Evolutionary conservation across 164 flowering plant species (phyloP).

Genomic region (Stephania yunnanensis): DNA sequence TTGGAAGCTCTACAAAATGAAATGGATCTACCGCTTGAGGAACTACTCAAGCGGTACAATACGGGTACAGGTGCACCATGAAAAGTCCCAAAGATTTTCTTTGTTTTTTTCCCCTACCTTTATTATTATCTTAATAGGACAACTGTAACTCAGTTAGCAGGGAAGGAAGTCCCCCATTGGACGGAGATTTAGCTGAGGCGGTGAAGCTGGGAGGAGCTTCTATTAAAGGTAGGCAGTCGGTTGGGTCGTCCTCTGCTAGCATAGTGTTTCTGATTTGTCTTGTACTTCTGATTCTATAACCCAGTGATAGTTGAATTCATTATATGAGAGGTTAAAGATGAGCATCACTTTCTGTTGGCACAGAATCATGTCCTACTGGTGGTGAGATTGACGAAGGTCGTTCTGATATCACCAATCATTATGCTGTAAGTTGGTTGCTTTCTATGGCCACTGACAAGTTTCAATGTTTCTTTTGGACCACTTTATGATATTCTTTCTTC

Average conservation of each 20-base stretch:
- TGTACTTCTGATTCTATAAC: not conserved
- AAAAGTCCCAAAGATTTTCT: not conserved
- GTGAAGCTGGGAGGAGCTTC: slow-evolving; percentile 14
- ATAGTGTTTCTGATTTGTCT: slow-evolving; percentile 12
- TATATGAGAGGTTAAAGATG: slow-evolving; percentile 5
- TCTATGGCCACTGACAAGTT: slow-evolving; percentile 14
- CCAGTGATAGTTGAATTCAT: slow-evolving; percentile 3
- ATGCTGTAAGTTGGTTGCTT: slow-evolving; percentile 78
- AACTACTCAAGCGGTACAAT: slow-evolving; percentile 68
- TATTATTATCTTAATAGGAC: slow-evolving; percentile 14
- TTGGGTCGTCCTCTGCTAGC: not conserved
- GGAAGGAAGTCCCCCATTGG: slow-evolving; percentile 37
- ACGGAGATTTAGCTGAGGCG: slow-evolving; percentile 22
- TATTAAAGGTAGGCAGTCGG: slow-evolving; percentile 20
- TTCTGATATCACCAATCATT: slow-evolving; percentile 32
- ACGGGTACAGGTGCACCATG: slow-evolving; percentile 32
- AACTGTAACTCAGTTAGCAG: slow-evolving; percentile 38
- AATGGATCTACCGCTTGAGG: slow-evolving; percentile 80
- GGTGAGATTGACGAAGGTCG: slow-evolving; percentile 16
- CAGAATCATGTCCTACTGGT: slow-evolving; percentile 18
- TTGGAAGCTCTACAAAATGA: slow-evolving; percentile 76
- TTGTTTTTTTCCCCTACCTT: not conserved
- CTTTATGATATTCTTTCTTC: slow-evolving; percentile 19
- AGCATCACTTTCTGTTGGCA: slow-evolving; percentile 26
- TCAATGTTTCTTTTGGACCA: slow-evolving; percentile 16